Percentiles rank a stretch among this genome's conserved stretches.
These are phyloP conservation scores for Lichtheimia ornata DNA, from an alignment of 371 early-diverging fungal genomes.

Conservation along the genomic window DNA sequence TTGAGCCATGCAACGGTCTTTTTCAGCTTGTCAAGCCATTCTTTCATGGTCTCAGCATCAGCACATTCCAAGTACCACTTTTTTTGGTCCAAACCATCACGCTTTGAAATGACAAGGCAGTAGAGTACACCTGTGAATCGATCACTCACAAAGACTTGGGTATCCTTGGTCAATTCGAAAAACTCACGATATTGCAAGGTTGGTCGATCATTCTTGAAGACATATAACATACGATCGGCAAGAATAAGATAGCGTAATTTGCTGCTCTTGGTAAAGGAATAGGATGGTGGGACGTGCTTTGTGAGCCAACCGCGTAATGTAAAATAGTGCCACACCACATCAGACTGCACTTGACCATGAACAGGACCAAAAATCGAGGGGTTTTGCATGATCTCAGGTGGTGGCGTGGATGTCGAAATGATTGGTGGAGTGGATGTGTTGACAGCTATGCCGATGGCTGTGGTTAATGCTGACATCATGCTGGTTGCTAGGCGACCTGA, in stretches of 20 bases:
- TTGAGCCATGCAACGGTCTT: constrained; percentile 27
- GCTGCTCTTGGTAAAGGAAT: constrained; percentile 30
- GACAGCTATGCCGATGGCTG: not conserved
- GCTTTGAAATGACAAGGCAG: constrained; percentile 38
- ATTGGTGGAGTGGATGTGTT: not conserved
- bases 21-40: constrained; percentile 36
- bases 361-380: not conserved
- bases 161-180: constrained; percentile 30
- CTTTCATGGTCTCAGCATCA: constrained; percentile 32
- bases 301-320: constrained; percentile 35
- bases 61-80: constrained; percentile 39
- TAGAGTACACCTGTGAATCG: constrained; percentile 26
- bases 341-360: not conserved
- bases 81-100: constrained; percentile 8
- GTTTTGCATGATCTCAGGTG: constrained; percentile 1
- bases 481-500: no score
- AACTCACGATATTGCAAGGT: constrained; percentile 29
- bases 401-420: not conserved
- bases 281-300: constrained; percentile 33
- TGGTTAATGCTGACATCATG: no score
- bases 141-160: constrained; percentile 41
- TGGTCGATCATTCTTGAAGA: constrained; percentile 33
- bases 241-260: constrained; percentile 36
- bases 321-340: constrained; percentile 21
- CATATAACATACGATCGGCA: constrained; percentile 36